Base-by-base conservation (phyloP, 1,139 yeast species). In the Schizosaccharomyces versatilis region DNA sequence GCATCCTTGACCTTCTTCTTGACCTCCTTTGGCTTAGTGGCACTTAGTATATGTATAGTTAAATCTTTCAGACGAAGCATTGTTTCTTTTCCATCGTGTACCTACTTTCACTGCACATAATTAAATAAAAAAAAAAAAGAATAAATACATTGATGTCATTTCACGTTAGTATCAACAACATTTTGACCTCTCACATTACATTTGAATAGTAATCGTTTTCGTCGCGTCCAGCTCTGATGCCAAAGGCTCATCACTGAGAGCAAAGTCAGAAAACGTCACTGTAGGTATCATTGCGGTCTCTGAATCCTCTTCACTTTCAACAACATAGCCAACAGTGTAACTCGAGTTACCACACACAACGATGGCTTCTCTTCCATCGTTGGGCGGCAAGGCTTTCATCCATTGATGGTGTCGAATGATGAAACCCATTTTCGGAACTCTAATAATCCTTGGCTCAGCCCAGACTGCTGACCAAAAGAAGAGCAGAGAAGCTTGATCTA, bases 391-490 rank as follows among this genome's bases (percentile, higher is more conserved):
- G 5, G 32, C 32, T 2, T 54, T 40, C n/a, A 57, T 36, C 53
- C 56, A 32, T 36, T 53, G 39, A 39, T 52, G 47, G 55, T 56
- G 54, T 36, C 38, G 52, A 32, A 57, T 48, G 8, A 44, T 52
- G 24, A 57, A 57, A 7, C 54, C 59, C 36, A 47, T 47, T 24
- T 53, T 47, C n/a, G 59, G 59, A 24, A 57, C 32, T 8, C 42
- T 14, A 14, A 57, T 40, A 8, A 55, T 47, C 38, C 55, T 48
- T 6, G 59, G 59, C 32, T 38, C 10, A 14, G 41, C 39, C 59
- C 59, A 57, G 1, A 51, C 53, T 32, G 39, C 41, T 38, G 48
- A 40, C 59, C 59, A 57, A 36, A 57, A 52, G 48, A 54, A 57
- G 7, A 49, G 24, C 9, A 36, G 36, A 32, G 36, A 47, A 12